A percentile compares a stretch with the other conserved stretches of the same genome.
Evolutionary conservation across 768 basidiomycete genomes (phyloP).

Genomic region (Phallus indusiatus): DNA sequence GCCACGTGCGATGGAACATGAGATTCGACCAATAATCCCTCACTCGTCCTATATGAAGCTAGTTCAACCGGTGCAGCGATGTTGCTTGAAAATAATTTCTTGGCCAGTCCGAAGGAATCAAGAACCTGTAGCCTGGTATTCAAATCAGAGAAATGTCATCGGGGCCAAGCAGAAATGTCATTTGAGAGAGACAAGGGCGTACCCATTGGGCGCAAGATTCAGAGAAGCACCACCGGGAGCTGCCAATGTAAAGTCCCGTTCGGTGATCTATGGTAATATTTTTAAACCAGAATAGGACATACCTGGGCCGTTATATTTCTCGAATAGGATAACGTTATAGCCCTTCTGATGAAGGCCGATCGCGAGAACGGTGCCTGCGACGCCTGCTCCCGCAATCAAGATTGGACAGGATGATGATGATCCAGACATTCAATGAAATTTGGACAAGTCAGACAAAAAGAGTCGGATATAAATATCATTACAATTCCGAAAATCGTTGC

Average conservation of each 20-base stretch:
- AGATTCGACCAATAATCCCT: constrained; percentile 19
- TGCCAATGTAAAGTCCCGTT: neutral
- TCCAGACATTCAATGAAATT: neutral
- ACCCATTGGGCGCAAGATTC: constrained; percentile 6
- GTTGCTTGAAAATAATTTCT: neutral
- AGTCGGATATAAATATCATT: too few relatives aligned
- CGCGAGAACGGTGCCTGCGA: constrained; percentile 32
- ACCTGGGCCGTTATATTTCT: constrained; percentile 13
- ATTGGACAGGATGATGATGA: neutral
- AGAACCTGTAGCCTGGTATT: constrained; percentile 1
- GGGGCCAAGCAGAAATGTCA: neutral
- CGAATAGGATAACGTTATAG: constrained; percentile 29
- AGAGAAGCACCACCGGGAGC: constrained; percentile 4
- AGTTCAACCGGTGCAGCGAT: constrained; percentile 4
- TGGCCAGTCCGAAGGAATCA: neutral
- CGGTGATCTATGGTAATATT: too few relatives aligned
- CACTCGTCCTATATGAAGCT: constrained; percentile 3
- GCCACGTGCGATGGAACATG: constrained; percentile 17
- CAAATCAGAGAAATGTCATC: neutral
- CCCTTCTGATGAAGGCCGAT: constrained; percentile 29
- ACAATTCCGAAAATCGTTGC: too few relatives aligned
- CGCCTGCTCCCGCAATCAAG: constrained; percentile 28
- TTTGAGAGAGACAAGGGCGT: neutral
- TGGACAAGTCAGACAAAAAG: too few relatives aligned
- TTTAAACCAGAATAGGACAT: too few relatives aligned